Evolutionary conservation across 2,329 filamentous ascomycete genomes (phyloP).

Genomic region (Aspergillus fumigatiaffinis): DNA sequence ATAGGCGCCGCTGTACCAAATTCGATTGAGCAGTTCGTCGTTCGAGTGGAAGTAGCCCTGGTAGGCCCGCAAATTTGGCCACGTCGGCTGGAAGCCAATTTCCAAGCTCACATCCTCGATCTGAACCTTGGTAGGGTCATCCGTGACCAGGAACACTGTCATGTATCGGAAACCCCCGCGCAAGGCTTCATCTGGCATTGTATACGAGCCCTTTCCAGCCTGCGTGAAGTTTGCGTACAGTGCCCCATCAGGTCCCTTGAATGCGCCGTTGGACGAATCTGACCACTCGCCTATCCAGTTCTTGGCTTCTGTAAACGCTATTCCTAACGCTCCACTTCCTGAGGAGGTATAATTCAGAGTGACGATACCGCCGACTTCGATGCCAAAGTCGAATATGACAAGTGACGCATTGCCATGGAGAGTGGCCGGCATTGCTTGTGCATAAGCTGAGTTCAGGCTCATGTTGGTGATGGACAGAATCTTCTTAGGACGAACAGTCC

Average conservation of each 20-base stretch:
- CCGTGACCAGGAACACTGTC: conserved; percentile 37
- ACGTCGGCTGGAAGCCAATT: conserved; percentile 49
- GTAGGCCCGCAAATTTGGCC: conserved; percentile 51
- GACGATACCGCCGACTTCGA: conserved; percentile 55
- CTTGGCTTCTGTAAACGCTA: conserved; percentile 49
- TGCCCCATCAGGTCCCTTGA: conserved; percentile 41
- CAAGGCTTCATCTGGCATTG: too few relatives aligned
- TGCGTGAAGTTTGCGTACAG: conserved; percentile 35
- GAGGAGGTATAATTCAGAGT: conserved; percentile 48
- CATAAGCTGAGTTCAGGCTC: too few relatives aligned
- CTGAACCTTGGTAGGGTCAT: conserved; percentile 28
- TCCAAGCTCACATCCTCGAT: conserved; percentile 41
- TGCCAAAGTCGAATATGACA: conserved; percentile 58
- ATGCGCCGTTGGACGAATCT: conserved; percentile 47
- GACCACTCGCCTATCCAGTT: conserved; percentile 47
- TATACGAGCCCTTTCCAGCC: conserved; percentile 17
- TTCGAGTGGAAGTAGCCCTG: conserved; percentile 52
- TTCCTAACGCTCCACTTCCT: conserved; percentile 37
- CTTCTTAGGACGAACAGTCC: too few relatives aligned
- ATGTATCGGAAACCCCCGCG: conserved; percentile 25
- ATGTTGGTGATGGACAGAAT: too few relatives aligned
- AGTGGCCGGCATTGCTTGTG: too few relatives aligned
- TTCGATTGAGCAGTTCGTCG: conserved; percentile 51
- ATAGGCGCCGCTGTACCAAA: conserved; percentile 56
- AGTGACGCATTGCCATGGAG: conserved; percentile 46